Base-by-base conservation (phyloP, 2,329 filamentous ascomycete genomes). In the Pseudogymnoascus sp. region DNA sequence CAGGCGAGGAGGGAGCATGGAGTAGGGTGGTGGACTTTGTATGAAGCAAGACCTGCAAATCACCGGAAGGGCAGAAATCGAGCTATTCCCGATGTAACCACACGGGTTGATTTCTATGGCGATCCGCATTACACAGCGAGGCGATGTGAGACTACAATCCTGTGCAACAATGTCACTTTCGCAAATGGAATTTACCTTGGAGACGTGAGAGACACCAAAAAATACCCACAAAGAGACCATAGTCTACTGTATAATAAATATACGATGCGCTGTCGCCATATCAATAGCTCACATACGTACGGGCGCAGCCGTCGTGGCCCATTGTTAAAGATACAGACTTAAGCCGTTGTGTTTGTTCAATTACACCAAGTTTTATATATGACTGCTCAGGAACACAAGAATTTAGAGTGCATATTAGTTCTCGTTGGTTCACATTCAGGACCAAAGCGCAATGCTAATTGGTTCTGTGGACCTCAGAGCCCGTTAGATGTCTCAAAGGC, bases 1-100 rank as follows among this genome's bases (percentile, higher is more conserved):
- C 77, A 6, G 84, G 82, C 10, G 79, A 81, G 53, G 81, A 82
- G 24, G 69, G 70, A 24, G 79, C 75, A 21, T 74, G 73, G 72
- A 70, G 68, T 60, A 64, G 72, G 38, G 66, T 71, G 19, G 71
- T 72, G 61, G 71, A 73, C 61, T 74, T 74, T 72, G 67, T 72
- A 68, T 74, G 47, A 53, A 31, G 24, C 47, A 31, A 53, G 7
- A 6, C n/a, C 8, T 53, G n/a, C 14, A 31, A 53, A 11, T 7
- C 47, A 31, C 8, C 4, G 2, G 14, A 31, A 53, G 16, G 47
- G n/a, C 24, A 31, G 24, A 16, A 31, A 19, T 8, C 4, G 11
- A 7, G 26, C n/a, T 5, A 11, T 16, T 16, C 14, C 26, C n/a
- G 8, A 31, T 53, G 24, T 16, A 11, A 31, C 8, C 3, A 16